phyloP scores from a whole-genome alignment of 2,329 filamentous ascomycete genomes.

The Lecanicillium sp. region DNA sequence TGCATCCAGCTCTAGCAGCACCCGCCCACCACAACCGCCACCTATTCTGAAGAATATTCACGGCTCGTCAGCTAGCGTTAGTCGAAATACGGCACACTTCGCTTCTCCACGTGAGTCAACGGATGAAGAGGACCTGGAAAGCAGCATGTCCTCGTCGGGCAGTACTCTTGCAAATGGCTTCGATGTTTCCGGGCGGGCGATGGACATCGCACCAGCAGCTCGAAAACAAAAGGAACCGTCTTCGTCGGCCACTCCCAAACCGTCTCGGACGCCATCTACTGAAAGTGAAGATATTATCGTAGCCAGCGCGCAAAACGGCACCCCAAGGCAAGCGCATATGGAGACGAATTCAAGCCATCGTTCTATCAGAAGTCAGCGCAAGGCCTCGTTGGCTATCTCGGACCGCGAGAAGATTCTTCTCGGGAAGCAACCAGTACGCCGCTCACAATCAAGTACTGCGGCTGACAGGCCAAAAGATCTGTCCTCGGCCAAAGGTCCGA shows the following conservation, averaged over 20 bases:
- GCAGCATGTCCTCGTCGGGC: constrained; percentile 25
- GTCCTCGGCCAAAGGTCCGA: constrained; percentile 16
- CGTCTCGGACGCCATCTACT: background rate
- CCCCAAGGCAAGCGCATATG: background rate
- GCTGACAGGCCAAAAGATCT: constrained; percentile 17
- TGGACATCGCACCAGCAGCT: background rate
- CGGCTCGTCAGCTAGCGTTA: constrained; percentile 46
- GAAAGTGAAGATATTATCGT: background rate
- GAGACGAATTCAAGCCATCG: too few relatives aligned
- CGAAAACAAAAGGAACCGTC: background rate
- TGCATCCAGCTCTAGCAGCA: constrained; percentile 36
- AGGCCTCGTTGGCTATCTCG: background rate
- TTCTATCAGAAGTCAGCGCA: background rate
- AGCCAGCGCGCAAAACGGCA: background rate
- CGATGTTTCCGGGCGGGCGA: constrained; percentile 15
- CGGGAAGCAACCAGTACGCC: constrained; percentile 21
- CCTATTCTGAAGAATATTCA: constrained; percentile 56
- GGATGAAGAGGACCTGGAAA: constrained; percentile 31
- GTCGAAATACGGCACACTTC: constrained; percentile 56
- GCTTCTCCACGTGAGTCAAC: constrained; percentile 47
- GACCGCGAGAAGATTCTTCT: background rate
- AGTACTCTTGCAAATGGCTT: constrained; percentile 30
- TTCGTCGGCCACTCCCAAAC: background rate
- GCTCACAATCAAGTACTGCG: constrained; percentile 19
- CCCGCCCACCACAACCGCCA: constrained; percentile 43